Base-by-base conservation (phyloP, 768 basidiomycete genomes). In the Collybia nuda region DNA sequence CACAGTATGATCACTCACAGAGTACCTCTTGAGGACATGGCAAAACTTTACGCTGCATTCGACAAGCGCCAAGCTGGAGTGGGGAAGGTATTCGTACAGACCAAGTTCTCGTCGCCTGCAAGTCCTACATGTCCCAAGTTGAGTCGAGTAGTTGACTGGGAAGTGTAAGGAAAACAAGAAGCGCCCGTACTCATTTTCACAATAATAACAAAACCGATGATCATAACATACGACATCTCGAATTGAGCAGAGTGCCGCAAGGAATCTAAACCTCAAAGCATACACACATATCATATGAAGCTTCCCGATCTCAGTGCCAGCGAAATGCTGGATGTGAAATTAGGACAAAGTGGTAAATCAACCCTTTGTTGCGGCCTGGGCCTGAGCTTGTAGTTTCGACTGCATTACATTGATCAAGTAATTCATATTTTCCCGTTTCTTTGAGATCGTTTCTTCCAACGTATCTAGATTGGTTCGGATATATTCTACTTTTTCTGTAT, bases 351-450 rank as follows among this genome's bases (percentile, higher is more conserved):
- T 44, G 39, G 21, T 41, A 45, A 24, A 52, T 56, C 51, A 59
- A 35, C 52, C 53, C 39, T 57, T 57, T 28, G 59, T 38, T 51
- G 23, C 23, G 23, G 40, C 19, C 22, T 61, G 56, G 15, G 59
- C 44, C 54, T 74, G 69, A 19, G 67, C 62, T 48, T 73, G 72
- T 40, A 81, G 64, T 62, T 80, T 82, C 39, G 72, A 62, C 67
- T 95, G 90, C 70, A 95, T 79, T 32, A 93, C 74, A 56, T 78
- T 80, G 22, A 88, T 64, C 45, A 96, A 66, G 60, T 81, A 84
- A 62, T 80, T 86, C 73, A 91, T 77, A 67, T 93, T 93, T 36
- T 96, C 93, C 68, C 92, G 84, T 72, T 97, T 98, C 73, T 86
- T 88, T 65, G 85, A 78, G 57, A 98, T 90, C 28, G 93, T 91